These are phyloP conservation scores for Acmispon strigosus DNA, from an alignment of 306 rosid genomes.

Conservation along the genomic window DNA sequence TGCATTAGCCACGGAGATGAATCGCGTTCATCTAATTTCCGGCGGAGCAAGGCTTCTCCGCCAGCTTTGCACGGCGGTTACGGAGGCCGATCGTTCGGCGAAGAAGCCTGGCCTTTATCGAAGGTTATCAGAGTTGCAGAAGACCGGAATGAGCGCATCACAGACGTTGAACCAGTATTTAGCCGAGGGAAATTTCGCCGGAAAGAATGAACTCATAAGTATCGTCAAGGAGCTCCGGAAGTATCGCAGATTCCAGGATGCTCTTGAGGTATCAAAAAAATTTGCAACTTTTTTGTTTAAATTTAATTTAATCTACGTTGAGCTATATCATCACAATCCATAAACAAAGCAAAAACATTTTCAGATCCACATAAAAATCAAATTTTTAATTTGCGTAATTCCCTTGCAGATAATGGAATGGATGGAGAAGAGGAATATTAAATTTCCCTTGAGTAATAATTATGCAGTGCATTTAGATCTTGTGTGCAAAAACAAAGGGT, in stretches of 20 bases:
- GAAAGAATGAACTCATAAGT: constrained; percentile 34
- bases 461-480: constrained; percentile 65
- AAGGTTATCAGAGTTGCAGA: constrained; percentile 47
- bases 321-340: background rate
- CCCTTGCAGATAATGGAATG: constrained; percentile 72
- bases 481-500: constrained; percentile 48
- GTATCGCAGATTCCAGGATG: constrained; percentile 38
- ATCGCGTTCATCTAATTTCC: constrained; percentile 25
- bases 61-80: constrained; percentile 26
- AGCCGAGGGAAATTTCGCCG: constrained; percentile 44
- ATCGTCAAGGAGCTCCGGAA: constrained; percentile 59
- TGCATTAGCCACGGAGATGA: constrained; percentile 29
- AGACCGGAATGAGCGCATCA: constrained; percentile 49
- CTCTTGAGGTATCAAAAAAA: constrained; percentile 56
- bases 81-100: background rate
- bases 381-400: background rate
- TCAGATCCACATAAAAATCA: background rate
- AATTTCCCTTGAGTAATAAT: constrained; percentile 30
- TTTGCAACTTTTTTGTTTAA: background rate
- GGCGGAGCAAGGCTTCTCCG: constrained; percentile 31
- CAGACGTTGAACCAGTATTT: constrained; percentile 52
- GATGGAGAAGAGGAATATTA: constrained; percentile 62
- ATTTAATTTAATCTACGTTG: background rate
- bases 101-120: constrained; percentile 31
- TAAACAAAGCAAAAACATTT: background rate